Evolutionary conservation across 116 monocot genomes (phyloP), one percentile per base, ranked within the genome.

Genomic region (Phalaenopsis hybrid): DNA sequence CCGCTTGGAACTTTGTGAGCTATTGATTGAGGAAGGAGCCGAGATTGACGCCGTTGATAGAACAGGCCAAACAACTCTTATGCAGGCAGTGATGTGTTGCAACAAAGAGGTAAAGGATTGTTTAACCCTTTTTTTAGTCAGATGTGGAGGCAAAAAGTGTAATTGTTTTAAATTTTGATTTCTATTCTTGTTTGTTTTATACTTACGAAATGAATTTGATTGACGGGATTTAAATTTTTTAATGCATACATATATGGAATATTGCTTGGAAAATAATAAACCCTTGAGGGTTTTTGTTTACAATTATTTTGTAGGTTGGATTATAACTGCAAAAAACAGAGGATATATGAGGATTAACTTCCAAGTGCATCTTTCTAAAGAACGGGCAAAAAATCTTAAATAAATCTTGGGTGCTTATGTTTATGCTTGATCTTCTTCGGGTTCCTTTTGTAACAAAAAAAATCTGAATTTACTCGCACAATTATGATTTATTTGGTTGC

Each of bases 1-100:
- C 6, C 88, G 89, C 57, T 68, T 86, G 21, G 94, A 91, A 52
- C 25, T 94, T 74, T 94, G 94, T 84, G 97, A 97, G 80, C 80
- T 92, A 23, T 80, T 97, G 78, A 92, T 97, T 76, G 97, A 97
- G 82, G 94, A 97, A 89, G 97, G 97, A 70, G 94, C 94, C 18
- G 91, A 91, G 3, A 77, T 97, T 79, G 97, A 97, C 84, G 86
- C 91, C 81, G 70, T 82, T 79, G 97, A 97, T 74, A 90, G 79
- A 81, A 77, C 76, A 81, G 94, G 94, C 34, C 91, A 97, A 86
- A 97, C 97, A 57, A 91, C 97, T 78, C 87, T 97, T 8, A 91
- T 92, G 90, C 84, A 84, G 88, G 97, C 94, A 46, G 93, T 97
- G 49, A 89, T 94, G 68, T 97, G 91, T 67, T n/a, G 85, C 16